These are phyloP conservation scores for Erysiphe pulchra DNA, from an alignment of 2,329 filamentous ascomycete species.

Conservation along the genomic window DNA sequence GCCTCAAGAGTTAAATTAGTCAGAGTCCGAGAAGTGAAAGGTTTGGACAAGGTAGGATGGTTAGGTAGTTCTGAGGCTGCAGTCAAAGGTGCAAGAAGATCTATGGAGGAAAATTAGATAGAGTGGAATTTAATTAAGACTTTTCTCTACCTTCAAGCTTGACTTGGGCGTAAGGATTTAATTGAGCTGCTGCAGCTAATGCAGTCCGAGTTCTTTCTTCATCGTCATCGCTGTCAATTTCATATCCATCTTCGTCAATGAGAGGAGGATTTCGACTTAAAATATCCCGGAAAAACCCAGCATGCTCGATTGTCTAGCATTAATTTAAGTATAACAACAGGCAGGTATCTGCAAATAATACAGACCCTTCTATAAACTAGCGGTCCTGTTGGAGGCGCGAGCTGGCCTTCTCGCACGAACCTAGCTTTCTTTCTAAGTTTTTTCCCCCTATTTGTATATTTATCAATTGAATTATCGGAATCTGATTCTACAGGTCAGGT, in stretches of 20 bases:
- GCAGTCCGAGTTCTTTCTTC: slow-evolving; percentile 35
- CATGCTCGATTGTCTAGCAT: slow-evolving; percentile 41
- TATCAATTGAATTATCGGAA: slow-evolving; percentile 46
- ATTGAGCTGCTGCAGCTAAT: slow-evolving; percentile 34
- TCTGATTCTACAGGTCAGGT: slow-evolving; percentile 38
- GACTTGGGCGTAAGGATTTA: slow-evolving; percentile 50
- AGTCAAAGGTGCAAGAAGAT: slow-evolving; percentile 49
- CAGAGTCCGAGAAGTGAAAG: slow-evolving; percentile 50
- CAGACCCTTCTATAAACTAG: slow-evolving; percentile 46
- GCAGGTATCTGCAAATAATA: neutral
- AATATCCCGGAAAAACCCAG: slow-evolving; percentile 45
- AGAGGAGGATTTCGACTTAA: slow-evolving; percentile 48
- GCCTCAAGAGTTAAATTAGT: slow-evolving; percentile 45
- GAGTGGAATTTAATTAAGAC: neutral
- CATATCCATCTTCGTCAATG: slow-evolving; percentile 54
- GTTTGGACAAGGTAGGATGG: slow-evolving; percentile 48
- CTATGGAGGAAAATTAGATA: slow-evolving; percentile 19
- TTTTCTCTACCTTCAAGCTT: slow-evolving; percentile 37
- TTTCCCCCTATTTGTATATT: slow-evolving; percentile 48
- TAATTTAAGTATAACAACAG: slow-evolving; percentile 4
- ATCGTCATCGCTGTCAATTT: slow-evolving; percentile 47
- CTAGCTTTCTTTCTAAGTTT: slow-evolving; percentile 54
- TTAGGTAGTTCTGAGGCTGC: slow-evolving; percentile 46
- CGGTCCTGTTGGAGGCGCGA: slow-evolving; percentile 38
- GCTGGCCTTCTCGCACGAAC: slow-evolving; percentile 43